Percentiles rank a stretch among this genome's conserved stretches.
Evolutionary conservation across 768 basidiomycete genomes (phyloP).

Genomic region (Suillus subaureus): DNA sequence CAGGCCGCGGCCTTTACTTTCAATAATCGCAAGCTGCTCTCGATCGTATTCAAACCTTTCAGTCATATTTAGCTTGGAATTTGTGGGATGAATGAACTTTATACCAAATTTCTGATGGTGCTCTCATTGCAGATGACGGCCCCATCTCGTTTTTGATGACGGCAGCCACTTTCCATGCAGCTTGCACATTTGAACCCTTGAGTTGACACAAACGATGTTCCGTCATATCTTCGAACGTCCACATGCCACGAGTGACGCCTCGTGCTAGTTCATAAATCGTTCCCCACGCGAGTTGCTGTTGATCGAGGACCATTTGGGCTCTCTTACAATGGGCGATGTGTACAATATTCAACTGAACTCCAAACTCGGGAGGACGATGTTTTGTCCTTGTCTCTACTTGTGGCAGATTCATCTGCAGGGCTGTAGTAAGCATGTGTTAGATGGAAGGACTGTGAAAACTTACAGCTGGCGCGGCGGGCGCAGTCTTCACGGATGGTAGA

Average conservation of each 20-base stretch:
- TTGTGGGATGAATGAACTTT: background rate
- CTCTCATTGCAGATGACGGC: background rate
- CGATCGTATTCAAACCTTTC: constrained; percentile 56
- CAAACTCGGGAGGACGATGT: constrained; percentile 5
- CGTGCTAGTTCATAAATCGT: constrained; percentile 49
- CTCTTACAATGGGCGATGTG: constrained; percentile 35
- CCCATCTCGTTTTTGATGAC: constrained; percentile 23
- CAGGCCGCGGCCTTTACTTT: constrained; percentile 57
- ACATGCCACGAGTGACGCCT: constrained; percentile 36
- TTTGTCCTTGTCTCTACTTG: background rate
- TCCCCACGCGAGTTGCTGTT: constrained; percentile 41
- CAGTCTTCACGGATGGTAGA: background rate
- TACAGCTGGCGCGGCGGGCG: background rate
- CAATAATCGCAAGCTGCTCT: constrained; percentile 63
- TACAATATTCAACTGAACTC: background rate
- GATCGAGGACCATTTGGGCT: constrained; percentile 37
- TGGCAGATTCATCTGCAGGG: background rate
- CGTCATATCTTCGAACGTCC: constrained; percentile 41
- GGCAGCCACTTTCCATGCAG: constrained; percentile 30
- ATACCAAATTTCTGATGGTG: constrained; percentile 26
- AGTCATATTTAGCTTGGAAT: background rate
- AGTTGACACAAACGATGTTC: constrained; percentile 28
- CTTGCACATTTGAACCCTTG: constrained; percentile 33
- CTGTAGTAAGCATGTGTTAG: background rate
- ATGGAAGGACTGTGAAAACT: too few species aligned